Conservation (phyloP, 2,329 filamentous ascomycete species). For the Aspergillus latus region DNA sequence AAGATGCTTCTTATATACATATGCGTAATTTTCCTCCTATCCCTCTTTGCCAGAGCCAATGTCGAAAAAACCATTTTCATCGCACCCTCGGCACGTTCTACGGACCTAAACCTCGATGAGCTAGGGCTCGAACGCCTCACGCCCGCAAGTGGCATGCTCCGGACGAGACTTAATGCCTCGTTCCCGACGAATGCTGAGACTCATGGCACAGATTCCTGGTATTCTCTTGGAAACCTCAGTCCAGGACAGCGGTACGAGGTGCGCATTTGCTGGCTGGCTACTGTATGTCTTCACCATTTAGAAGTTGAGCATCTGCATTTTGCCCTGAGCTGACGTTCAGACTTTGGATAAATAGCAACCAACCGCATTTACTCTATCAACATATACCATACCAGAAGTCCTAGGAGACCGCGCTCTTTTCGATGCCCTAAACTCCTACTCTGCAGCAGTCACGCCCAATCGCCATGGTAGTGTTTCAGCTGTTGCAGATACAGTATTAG, state of each 20-base stretch:
- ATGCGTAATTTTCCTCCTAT: conserved; percentile 22
- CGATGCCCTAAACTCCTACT: conserved; percentile 64
- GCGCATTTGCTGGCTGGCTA: conserved; percentile 89
- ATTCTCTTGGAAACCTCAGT: conserved; percentile 69
- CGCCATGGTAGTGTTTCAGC: neutral
- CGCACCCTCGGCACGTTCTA: conserved; percentile 60
- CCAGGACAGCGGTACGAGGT: conserved; percentile 81
- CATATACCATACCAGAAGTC: conserved; percentile 61
- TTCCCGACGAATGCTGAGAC: conserved; percentile 59
- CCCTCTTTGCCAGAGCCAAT: conserved; percentile 58
- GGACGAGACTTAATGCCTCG: conserved; percentile 65
- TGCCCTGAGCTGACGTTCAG: neutral
- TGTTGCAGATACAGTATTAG: conserved; percentile 14
- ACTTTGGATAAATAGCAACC: conserved; percentile 65
- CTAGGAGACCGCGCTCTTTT: conserved; percentile 64
- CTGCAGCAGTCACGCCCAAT: conserved; percentile 26
- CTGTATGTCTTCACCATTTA: conserved; percentile 57
- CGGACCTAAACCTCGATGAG: conserved; percentile 57
- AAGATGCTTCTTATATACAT: conserved; percentile 20
- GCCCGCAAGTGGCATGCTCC: conserved; percentile 55
- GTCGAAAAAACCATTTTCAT: conserved; percentile 90
- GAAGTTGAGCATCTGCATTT: neutral
- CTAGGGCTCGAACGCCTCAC: conserved; percentile 67
- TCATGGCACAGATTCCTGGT: conserved; percentile 71
- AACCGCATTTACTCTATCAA: conserved; percentile 71